Conservation (phyloP, 169 alveolate genomes). For the Plasmodium billcollinsi region DNA sequence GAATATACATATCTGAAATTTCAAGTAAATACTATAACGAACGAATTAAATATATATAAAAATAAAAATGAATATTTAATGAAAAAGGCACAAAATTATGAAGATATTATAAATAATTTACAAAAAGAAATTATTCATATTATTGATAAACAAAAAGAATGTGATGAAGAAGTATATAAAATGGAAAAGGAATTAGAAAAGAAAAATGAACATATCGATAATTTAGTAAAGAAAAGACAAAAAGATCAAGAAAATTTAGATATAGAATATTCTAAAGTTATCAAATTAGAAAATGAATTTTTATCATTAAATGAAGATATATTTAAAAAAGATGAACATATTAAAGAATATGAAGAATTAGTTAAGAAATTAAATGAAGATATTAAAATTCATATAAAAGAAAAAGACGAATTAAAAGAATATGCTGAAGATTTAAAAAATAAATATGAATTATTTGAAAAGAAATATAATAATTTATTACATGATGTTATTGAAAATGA, state of each 20-base stretch:
- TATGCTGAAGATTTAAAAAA: constrained; percentile 37
- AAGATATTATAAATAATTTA: constrained; percentile 51
- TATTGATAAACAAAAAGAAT: constrained; percentile 64
- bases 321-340: constrained; percentile 47
- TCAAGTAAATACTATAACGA: constrained; percentile 34
- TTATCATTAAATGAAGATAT: constrained; percentile 58
- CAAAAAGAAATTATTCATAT: constrained; percentile 62
- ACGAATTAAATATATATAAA: constrained; percentile 47
- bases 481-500: constrained; percentile 27
- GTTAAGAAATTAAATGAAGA: constrained; percentile 53
- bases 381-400: constrained; percentile 39
- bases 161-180: constrained; percentile 60
- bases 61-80: constrained; percentile 66
- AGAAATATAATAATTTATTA: constrained; percentile 31
- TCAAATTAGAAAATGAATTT: constrained; percentile 70
- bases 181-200: constrained; percentile 67
- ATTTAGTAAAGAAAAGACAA: constrained; percentile 38
- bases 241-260: constrained; percentile 59
- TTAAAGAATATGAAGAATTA: constrained; percentile 58
- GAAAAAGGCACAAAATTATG: constrained; percentile 57
- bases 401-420: constrained; percentile 44
- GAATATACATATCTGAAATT: constrained; percentile 60
- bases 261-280: constrained; percentile 16
- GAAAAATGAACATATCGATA: constrained; percentile 34
- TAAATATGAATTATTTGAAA: constrained; percentile 50